A percentile compares a stretch with the other conserved stretches of the same genome.
Conservation (phyloP, 1,139 yeast species). For the Meyerozyma elateridarum region DNA sequence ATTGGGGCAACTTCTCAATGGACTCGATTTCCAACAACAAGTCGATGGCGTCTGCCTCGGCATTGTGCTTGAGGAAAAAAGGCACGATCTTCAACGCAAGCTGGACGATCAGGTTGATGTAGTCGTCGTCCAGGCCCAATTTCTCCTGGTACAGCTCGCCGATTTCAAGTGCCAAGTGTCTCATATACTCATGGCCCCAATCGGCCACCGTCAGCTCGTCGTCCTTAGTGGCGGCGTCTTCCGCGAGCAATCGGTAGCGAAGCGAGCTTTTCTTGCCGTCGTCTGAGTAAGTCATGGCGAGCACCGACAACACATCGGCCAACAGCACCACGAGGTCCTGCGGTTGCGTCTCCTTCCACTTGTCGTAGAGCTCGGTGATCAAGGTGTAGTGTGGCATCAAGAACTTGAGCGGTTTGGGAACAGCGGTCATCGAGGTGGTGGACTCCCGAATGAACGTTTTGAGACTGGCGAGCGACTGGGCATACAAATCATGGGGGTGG, state of each 20-base stretch:
- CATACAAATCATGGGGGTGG: conserved; percentile 47
- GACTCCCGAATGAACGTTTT: conserved; percentile 83
- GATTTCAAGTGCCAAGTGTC: conserved; percentile 91
- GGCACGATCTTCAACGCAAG: conserved; percentile 81
- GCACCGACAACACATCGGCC: conserved; percentile 86
- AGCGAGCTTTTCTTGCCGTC: conserved; percentile 78
- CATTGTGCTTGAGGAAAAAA: conserved; percentile 87
- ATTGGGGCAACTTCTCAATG: conserved; percentile 75
- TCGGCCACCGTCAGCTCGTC: conserved; percentile 59
- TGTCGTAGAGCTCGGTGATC: conserved; percentile 59
- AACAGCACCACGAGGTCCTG: conserved; percentile 22
- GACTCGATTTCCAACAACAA: conserved; percentile 82
- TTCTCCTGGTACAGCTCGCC: conserved; percentile 79
- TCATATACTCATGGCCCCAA: conserved; percentile 98
- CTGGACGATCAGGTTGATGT: conserved; percentile 46
- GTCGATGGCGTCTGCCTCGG: conserved; percentile 98
- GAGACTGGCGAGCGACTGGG: conserved; percentile 58
- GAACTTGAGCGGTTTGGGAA: conserved; percentile 96
- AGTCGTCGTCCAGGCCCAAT: conserved; percentile 50
- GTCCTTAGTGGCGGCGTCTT: conserved; percentile 18
- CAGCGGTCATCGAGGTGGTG: conserved; percentile 98
- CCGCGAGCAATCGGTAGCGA: conserved; percentile 70
- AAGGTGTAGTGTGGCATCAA: conserved; percentile 79
- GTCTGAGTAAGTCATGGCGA: conserved; percentile 93
- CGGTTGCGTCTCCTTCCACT: conserved; percentile 50